Evolutionary conservation across 2,329 filamentous ascomycete genomes (phyloP).

Genomic region (Sarocladiaceae sp.): DNA sequence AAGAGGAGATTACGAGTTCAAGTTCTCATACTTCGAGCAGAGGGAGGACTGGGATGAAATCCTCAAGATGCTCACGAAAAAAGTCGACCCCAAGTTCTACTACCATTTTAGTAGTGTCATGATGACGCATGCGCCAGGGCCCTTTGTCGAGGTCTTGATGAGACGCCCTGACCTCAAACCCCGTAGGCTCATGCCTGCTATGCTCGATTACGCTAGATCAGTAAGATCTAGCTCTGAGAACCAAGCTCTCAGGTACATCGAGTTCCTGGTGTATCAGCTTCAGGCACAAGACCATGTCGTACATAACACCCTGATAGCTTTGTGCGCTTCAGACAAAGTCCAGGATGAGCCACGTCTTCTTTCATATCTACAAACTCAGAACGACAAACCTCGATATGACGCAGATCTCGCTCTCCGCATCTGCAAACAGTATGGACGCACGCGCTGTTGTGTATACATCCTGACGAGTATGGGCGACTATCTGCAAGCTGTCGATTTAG

Average conservation of each 20-base stretch:
- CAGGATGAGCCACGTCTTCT: slow-evolving; percentile 80
- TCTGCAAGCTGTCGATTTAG: slow-evolving; percentile 84
- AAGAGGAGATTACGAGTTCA: slow-evolving; percentile 87
- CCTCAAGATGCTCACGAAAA: slow-evolving; percentile 81
- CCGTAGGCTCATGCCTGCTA: slow-evolving; percentile 81
- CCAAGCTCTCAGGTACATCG: slow-evolving; percentile 87
- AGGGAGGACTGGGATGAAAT: slow-evolving; percentile 87
- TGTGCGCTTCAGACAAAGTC: slow-evolving; percentile 82
- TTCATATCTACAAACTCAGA: slow-evolving; percentile 84
- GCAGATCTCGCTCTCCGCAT: slow-evolving; percentile 92
- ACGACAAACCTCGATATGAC: slow-evolving; percentile 80
- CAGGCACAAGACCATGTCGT: slow-evolving; percentile 76
- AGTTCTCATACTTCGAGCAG: slow-evolving; percentile 95
- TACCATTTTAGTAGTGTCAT: slow-evolving; percentile 94
- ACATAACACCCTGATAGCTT: slow-evolving; percentile 94
- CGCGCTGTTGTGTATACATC: slow-evolving; percentile 92
- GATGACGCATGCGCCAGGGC: slow-evolving; percentile 78
- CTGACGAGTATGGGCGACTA: slow-evolving; percentile 96
- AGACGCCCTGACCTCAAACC: slow-evolving; percentile 79
- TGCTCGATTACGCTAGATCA: slow-evolving; percentile 87
- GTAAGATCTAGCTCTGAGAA: slow-evolving; percentile 64
- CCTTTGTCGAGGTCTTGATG: slow-evolving; percentile 93
- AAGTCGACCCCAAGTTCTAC: slow-evolving; percentile 87
- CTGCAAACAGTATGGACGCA: slow-evolving; percentile 89
- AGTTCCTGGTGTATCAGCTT: slow-evolving; percentile 85